Evolutionary conservation across 352 stramenopile genomes (phyloP).

Genomic region (Peronosclerospora sorghi): DNA sequence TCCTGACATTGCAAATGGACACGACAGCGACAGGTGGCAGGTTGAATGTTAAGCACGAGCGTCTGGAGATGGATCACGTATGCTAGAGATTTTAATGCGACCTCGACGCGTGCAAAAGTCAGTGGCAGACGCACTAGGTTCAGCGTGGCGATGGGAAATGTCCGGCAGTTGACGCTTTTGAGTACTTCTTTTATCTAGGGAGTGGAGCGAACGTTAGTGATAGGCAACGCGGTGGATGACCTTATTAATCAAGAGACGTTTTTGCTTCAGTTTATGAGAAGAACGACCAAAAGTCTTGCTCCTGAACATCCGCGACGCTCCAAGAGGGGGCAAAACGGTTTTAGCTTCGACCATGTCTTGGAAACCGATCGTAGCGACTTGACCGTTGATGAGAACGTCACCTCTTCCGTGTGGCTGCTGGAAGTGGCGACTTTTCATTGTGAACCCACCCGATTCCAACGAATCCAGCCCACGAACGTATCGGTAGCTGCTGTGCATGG

Average conservation of each 20-base stretch:
- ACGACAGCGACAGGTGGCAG: constrained; percentile 78
- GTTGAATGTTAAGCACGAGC: constrained; percentile 75
- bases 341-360: no score
- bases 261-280: constrained; percentile 83
- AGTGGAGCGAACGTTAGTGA: constrained; percentile 53
- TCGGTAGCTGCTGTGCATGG: no score
- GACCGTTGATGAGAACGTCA: no score
- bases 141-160: constrained; percentile 42
- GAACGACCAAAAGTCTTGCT: constrained; percentile 79
- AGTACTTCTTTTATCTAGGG: constrained; percentile 60
- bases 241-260: constrained; percentile 85
- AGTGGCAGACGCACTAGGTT: constrained; percentile 77
- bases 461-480: no score
- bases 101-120: constrained; percentile 41
- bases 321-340: no score
- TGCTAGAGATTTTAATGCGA: constrained; percentile 75
- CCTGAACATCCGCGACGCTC: constrained; percentile 62
- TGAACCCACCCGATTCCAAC: no score
- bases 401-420: no score
- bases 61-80: constrained; percentile 32
- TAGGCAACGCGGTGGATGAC: constrained; percentile 65
- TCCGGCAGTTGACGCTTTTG: constrained; percentile 46
- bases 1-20: constrained; percentile 88
- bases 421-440: no score
- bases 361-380: no score